These are phyloP conservation scores for Moesziomyces parantarcticus DNA, from an alignment of 1,284 basidiomycete genomes.

Conservation along the genomic window DNA sequence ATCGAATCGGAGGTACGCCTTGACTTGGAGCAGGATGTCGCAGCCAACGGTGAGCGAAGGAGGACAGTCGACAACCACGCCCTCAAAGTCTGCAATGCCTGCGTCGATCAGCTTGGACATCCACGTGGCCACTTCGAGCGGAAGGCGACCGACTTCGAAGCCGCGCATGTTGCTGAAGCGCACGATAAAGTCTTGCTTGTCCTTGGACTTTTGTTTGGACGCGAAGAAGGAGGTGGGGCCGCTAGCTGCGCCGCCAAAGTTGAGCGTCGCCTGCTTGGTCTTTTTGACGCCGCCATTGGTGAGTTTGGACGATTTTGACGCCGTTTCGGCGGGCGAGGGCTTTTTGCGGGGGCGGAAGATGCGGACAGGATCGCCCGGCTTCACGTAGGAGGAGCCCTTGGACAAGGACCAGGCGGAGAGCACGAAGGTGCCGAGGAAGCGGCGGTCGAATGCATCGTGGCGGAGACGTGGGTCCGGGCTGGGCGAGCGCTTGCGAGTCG, in stretches of 20 bases:
- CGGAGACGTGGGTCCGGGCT: constrained; percentile 37
- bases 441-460: constrained; percentile 47
- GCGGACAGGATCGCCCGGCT: constrained; percentile 56
- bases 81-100: constrained; percentile 60
- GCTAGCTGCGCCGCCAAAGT: constrained; percentile 28
- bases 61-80: constrained; percentile 62
- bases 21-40: constrained; percentile 63
- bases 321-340: constrained; percentile 1
- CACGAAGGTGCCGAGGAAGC: constrained; percentile 63
- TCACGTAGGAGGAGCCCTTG: constrained; percentile 58
- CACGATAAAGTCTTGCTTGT: constrained; percentile 62
- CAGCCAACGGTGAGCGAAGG: constrained; percentile 54
- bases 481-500: constrained; percentile 19
- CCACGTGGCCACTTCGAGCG: constrained; percentile 61
- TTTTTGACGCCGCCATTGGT: constrained; percentile 24
- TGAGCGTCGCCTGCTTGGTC: constrained; percentile 56
- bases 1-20: constrained; percentile 52
- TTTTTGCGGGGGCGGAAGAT: constrained; percentile 60
- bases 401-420: constrained; percentile 63
- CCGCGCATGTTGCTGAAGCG: constrained; percentile 64
- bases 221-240: constrained; percentile 9
- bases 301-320: constrained; percentile 21
- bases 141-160: constrained; percentile 63
- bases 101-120: constrained; percentile 63
- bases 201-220: constrained; percentile 40